Evolutionary conservation across 371 early-diverging fungal genomes (phyloP).

Genomic region (Mortierella sp.): DNA sequence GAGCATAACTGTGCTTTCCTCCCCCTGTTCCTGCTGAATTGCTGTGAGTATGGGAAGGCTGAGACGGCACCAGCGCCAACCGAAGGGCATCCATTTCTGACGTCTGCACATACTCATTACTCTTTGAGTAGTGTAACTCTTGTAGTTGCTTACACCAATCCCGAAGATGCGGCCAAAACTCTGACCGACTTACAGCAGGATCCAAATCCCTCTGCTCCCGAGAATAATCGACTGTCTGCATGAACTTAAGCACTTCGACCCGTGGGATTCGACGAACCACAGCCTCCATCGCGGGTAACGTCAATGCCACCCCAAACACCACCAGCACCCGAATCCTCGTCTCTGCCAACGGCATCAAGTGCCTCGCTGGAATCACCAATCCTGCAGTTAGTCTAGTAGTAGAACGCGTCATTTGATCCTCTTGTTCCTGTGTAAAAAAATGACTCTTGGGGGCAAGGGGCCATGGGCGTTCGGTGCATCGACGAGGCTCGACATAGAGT

Average conservation of each 20-base stretch:
- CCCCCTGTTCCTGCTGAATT: too few species aligned
- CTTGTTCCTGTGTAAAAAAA: neutral
- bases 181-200: neutral
- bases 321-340: neutral
- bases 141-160: neutral
- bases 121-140: neutral
- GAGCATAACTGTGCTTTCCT: neutral
- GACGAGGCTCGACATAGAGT: neutral
- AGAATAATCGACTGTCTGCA: neutral
- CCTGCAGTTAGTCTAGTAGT: neutral
- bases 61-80: neutral
- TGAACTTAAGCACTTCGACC: neutral
- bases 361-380: neutral
- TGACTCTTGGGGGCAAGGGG: neutral
- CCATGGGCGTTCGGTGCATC: neutral
- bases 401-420: neutral
- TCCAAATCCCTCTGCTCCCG: too few species aligned
- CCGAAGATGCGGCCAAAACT: neutral
- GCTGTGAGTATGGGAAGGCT: neutral
- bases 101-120: neutral
- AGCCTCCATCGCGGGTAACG: neutral
- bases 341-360: neutral
- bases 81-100: neutral
- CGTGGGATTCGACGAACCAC: neutral
- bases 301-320: neutral